These are phyloP conservation scores for Barnettozyma populi DNA, from an alignment of 805 yeast genomes.

Conservation along the genomic window DNA sequence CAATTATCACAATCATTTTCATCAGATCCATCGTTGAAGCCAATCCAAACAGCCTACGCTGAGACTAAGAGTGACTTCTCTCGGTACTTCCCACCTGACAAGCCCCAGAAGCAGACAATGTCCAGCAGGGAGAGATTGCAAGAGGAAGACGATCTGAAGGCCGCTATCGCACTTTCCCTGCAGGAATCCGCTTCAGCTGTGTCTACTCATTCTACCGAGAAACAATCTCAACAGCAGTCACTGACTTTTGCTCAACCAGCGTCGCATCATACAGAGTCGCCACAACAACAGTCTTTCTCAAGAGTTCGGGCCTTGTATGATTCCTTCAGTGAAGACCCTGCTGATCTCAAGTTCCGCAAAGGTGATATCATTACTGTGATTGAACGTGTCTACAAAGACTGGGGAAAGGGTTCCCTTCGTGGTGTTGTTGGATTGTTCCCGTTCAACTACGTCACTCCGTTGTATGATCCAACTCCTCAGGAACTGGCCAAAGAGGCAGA, in stretches of 20 bases:
- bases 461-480: slow-evolving; percentile 57
- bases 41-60: slow-evolving; percentile 57
- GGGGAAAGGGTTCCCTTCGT: slow-evolving; percentile 89
- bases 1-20: slow-evolving; percentile 63
- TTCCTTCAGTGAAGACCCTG: slow-evolving; percentile 69
- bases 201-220: slow-evolving; percentile 12
- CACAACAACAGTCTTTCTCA: slow-evolving; percentile 32
- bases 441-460: slow-evolving; percentile 79
- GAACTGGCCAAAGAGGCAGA: slow-evolving; percentile 48
- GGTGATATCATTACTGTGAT: slow-evolving; percentile 87
- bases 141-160: slow-evolving; percentile 78
- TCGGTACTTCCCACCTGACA: slow-evolving; percentile 39
- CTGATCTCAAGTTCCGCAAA: slow-evolving; percentile 78
- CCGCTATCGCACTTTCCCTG: slow-evolving; percentile 69
- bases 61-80: slow-evolving; percentile 42
- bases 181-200: slow-evolving; percentile 21
- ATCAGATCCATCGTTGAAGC: slow-evolving; percentile 69
- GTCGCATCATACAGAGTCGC: slow-evolving; percentile 9
- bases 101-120: slow-evolving; percentile 52
- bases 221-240: slow-evolving; percentile 14
- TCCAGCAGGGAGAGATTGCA: slow-evolving; percentile 38
- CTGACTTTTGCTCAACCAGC: slow-evolving; percentile 13
- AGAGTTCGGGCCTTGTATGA: slow-evolving; percentile 86
- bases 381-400: slow-evolving; percentile 84
- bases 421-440: slow-evolving; percentile 90